phyloP scores from a whole-genome alignment of 225 moss, liverwort and hornwort genomes.

The Pleurozium schreberi region DNA sequence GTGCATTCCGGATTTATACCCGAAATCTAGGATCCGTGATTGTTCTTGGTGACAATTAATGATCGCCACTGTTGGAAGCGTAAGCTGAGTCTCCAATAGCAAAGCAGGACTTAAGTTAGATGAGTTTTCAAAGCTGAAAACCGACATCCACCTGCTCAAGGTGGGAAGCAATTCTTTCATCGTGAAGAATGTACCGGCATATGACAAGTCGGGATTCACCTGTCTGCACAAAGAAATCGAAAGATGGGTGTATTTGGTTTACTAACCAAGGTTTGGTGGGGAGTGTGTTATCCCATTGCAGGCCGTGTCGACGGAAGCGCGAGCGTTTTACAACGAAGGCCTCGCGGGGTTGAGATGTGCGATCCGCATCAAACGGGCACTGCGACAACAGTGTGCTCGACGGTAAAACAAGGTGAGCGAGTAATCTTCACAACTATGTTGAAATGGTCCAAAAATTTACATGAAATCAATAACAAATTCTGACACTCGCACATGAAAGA shows the following conservation, averaged over 20 bases:
- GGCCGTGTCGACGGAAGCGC: constrained; percentile 69
- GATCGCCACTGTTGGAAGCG: neutral
- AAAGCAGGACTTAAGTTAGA: neutral
- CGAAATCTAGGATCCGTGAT: neutral
- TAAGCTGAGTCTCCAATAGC: too few relatives aligned
- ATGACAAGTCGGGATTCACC: neutral
- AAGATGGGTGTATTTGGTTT: neutral
- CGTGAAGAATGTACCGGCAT: neutral
- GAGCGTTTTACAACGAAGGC: constrained; percentile 74
- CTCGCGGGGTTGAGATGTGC: constrained; percentile 42
- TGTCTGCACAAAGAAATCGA: neutral
- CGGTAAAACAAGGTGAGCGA: neutral
- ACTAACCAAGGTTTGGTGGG: neutral
- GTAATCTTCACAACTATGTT: neutral
- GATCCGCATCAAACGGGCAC: neutral
- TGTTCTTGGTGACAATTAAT: neutral
- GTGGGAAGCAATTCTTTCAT: too few relatives aligned
- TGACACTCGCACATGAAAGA: neutral
- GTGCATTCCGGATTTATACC: neutral
- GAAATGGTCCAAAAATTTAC: too few relatives aligned
- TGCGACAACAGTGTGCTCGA: neutral
- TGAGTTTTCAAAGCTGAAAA: neutral
- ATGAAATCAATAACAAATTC: neutral
- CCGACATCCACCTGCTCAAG: neutral
- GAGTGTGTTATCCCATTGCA: neutral